Conservation (phyloP, 176 grass and related monocot genomes). For the Carex parvula region DNA sequence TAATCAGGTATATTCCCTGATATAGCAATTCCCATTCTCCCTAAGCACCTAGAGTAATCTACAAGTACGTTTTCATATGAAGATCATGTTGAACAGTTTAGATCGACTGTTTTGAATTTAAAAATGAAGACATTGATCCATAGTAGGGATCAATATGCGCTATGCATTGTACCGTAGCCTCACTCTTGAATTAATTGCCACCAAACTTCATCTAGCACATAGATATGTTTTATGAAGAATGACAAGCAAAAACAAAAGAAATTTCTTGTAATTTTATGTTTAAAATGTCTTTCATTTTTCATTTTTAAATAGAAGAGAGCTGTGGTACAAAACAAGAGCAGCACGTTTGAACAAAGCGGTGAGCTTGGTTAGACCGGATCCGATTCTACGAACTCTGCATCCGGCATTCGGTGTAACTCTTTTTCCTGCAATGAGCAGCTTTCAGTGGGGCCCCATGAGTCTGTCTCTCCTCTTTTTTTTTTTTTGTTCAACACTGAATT, state of each 20-base stretch:
- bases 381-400: slow-evolving; percentile 17
- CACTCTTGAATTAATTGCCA: neutral
- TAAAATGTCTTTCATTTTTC: neutral
- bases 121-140: no score
- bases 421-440: slow-evolving; percentile 23
- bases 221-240: no score
- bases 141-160: no score
- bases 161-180: no score
- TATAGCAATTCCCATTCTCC: no score
- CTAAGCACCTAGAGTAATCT: no score
- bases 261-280: neutral
- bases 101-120: no score
- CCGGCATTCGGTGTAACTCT: slow-evolving; percentile 5
- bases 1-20: no score
- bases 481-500: neutral
- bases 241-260: no score
- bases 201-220: neutral
- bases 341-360: slow-evolving; percentile 15
- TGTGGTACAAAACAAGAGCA: slow-evolving; percentile 17
- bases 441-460: slow-evolving; percentile 14
- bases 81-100: no score
- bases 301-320: slow-evolving; percentile 5
- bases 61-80: no score
- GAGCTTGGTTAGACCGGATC: slow-evolving; percentile 12
- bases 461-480: neutral